phyloP scores from a whole-genome alignment of 2,329 filamentous ascomycete species.

The Fusarium chaquense region DNA sequence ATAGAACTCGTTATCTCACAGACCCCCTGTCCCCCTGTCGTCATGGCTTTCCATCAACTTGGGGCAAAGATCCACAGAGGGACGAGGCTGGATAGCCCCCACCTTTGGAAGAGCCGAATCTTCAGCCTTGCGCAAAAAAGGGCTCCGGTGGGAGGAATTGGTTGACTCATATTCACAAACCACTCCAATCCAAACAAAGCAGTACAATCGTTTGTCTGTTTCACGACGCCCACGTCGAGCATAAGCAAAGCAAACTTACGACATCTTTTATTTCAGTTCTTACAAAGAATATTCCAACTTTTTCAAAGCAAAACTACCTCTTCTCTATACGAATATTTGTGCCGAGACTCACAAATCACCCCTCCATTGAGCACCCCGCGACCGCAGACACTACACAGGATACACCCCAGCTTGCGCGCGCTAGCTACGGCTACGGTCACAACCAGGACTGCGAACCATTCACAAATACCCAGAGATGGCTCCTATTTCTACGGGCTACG shows the following conservation, averaged over 20 bases:
- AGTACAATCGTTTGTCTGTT: slow-evolving; percentile 23
- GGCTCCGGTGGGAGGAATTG: slow-evolving; percentile 36
- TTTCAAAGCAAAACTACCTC: background rate
- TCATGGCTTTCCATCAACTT: slow-evolving; percentile 25
- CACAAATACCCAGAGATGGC: slow-evolving; percentile 49
- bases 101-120: slow-evolving; percentile 24
- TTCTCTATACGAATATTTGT: slow-evolving; percentile 5
- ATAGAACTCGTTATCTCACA: background rate
- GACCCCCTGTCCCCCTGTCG: slow-evolving; percentile 28
- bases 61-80: slow-evolving; percentile 20
- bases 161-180: slow-evolving; percentile 45
- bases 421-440: slow-evolving; percentile 23
- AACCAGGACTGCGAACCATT: slow-evolving; percentile 19
- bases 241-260: slow-evolving; percentile 10
- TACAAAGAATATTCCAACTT: background rate
- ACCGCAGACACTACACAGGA: slow-evolving; percentile 28
- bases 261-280: background rate
- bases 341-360: slow-evolving; percentile 26
- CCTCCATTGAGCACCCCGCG: slow-evolving; percentile 39
- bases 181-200: slow-evolving; percentile 18
- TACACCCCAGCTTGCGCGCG: slow-evolving; percentile 37
- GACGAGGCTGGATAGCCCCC: slow-evolving; percentile 42
- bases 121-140: slow-evolving; percentile 49
- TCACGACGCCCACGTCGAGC: slow-evolving; percentile 13
- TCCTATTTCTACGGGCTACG: slow-evolving; percentile 55